Evolutionary conservation across 2,329 filamentous ascomycete genomes (phyloP).

Genomic region (Phaeoacremonium minimum): DNA sequence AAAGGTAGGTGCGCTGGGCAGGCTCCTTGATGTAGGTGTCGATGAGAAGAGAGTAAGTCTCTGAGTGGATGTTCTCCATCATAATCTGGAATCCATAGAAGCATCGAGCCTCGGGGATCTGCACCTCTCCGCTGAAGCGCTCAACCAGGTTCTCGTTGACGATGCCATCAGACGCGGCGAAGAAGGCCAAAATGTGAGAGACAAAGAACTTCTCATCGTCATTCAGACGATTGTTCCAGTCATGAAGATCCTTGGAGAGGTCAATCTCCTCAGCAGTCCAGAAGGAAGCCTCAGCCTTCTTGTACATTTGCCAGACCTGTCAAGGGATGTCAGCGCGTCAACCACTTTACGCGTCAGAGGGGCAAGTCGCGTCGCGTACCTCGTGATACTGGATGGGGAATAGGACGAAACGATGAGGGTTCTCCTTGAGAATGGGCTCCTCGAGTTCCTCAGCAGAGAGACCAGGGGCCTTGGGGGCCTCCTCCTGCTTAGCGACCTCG

Average conservation of each 20-base stretch:
- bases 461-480: conserved; percentile 28
- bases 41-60: conserved; percentile 98
- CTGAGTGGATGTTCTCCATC: conserved; percentile 99
- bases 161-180: conserved; percentile 96
- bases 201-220: conserved; percentile 98
- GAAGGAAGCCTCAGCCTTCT: conserved; percentile 99
- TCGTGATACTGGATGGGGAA: conserved; percentile 99
- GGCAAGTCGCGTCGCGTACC: conserved; percentile 59
- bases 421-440: conserved; percentile 92
- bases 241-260: conserved; percentile 96
- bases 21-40: conserved; percentile 99
- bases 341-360: conserved; percentile 65
- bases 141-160: conserved; percentile 99
- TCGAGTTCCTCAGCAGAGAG: conserved; percentile 64
- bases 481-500: conserved; percentile 36
- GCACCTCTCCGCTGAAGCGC: conserved; percentile 94
- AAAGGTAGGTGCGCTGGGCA: conserved; percentile 87
- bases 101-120: conserved; percentile 96
- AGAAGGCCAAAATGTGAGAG: conserved; percentile 98
- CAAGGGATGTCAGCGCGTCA: conserved; percentile 29
- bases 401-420: conserved; percentile 91
- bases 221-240: conserved; percentile 97
- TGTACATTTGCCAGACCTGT: conserved; percentile 99
- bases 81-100: conserved; percentile 99
- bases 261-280: conserved; percentile 99